Evolutionary conservation across 768 basidiomycete species (phyloP).

Genomic region (Artomyces pyxidatus): DNA sequence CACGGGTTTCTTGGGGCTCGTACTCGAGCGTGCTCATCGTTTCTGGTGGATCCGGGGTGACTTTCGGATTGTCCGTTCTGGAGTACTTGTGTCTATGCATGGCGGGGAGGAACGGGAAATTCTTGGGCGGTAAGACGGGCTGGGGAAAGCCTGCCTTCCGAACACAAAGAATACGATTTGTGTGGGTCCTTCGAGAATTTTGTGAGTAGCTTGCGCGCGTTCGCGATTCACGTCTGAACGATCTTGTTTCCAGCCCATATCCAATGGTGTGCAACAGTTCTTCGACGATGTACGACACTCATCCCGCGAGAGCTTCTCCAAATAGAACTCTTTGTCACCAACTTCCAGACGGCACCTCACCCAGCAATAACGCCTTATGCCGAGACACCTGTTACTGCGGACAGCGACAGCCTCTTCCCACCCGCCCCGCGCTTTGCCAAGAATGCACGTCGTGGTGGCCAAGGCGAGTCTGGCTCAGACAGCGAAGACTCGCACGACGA

Average conservation of each 20-base stretch:
- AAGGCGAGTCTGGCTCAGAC: conserved; percentile 22
- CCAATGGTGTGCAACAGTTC: conserved; percentile 63
- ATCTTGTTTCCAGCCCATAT: conserved; percentile 45
- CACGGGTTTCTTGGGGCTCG: conserved; percentile 47
- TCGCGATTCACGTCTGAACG: not conserved
- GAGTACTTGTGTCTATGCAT: conserved; percentile 55
- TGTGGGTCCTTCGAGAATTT: conserved; percentile 74
- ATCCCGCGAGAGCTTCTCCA: conserved; percentile 42
- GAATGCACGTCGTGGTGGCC: not conserved
- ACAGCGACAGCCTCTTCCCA: not conserved
- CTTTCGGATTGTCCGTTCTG: conserved; percentile 58
- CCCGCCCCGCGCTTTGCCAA: not conserved
- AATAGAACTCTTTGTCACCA: conserved; percentile 71
- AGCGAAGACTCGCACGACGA: conserved; percentile 19
- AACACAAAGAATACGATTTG: conserved; percentile 54
- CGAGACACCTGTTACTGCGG: not conserved
- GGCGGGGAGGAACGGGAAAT: conserved; percentile 42
- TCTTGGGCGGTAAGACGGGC: conserved; percentile 39
- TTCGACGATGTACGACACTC: conserved; percentile 55
- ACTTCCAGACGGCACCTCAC: conserved; percentile 28
- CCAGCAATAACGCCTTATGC: conserved; percentile 1
- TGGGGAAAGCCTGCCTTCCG: conserved; percentile 33
- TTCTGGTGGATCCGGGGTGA: conserved; percentile 69
- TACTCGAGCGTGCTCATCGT: conserved; percentile 57
- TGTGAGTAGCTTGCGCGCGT: conserved; percentile 35